Percentiles rank a stretch among this genome's conserved stretches.
These are phyloP conservation scores for Yamadazyma ubonensis DNA, from an alignment of 805 yeast species.

Conservation along the genomic window DNA sequence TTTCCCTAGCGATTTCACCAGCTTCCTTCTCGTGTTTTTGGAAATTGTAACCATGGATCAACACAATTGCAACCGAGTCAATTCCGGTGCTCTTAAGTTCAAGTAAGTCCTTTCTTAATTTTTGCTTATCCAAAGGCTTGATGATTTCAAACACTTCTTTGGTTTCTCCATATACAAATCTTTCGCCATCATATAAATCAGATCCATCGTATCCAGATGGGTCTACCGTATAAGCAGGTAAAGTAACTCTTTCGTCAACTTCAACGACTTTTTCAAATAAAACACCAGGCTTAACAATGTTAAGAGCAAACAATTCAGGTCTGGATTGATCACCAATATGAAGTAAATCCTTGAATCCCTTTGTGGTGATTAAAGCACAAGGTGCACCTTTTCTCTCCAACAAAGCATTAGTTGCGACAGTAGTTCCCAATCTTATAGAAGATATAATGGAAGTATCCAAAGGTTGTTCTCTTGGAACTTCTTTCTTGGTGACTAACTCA, in stretches of 20 bases:
- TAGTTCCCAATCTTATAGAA: constrained; percentile 30
- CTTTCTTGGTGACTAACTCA: constrained; percentile 52
- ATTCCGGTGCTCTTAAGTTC: constrained; percentile 57
- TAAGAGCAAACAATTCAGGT: constrained; percentile 22
- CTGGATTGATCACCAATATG: constrained; percentile 24
- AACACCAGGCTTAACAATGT: constrained; percentile 19
- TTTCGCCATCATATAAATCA: constrained; percentile 23
- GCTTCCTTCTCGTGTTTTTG: constrained; percentile 59
- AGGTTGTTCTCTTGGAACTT: constrained; percentile 32
- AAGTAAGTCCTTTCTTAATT: constrained; percentile 44
- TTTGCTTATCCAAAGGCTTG: constrained; percentile 47
- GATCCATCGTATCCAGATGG: constrained; percentile 19
- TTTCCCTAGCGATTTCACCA: constrained; percentile 49
- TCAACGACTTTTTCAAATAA: constrained; percentile 19
- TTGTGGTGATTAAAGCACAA: constrained; percentile 21
- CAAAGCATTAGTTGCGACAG: constrained; percentile 27
- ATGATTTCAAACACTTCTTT: constrained; percentile 70
- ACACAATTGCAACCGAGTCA: constrained; percentile 68
- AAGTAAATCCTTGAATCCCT: constrained; percentile 22
- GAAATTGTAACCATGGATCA: constrained; percentile 71
- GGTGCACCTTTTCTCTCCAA: constrained; percentile 22
- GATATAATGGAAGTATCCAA: constrained; percentile 19
- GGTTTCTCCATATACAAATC: constrained; percentile 55
- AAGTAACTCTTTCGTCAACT: constrained; percentile 22
- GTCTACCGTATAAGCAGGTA: constrained; percentile 20